These are phyloP conservation scores for Herpetospermum pedunculosum DNA, from an alignment of 306 rosid species.

Conservation along the genomic window DNA sequence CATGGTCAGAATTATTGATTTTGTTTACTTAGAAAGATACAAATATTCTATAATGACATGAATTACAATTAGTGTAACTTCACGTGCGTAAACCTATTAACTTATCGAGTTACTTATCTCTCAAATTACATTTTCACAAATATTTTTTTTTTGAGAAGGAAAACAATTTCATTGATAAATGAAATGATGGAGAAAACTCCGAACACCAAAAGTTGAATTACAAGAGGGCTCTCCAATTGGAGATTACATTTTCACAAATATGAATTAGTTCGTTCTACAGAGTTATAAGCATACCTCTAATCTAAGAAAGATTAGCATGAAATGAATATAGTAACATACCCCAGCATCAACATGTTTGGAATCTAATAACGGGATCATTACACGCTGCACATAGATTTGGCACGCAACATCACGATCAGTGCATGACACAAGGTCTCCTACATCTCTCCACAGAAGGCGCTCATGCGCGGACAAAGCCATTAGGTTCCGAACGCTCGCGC, in stretches of 20 bases:
- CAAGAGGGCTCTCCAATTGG: no score
- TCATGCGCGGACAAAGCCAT: constrained; percentile 46
- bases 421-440: constrained; percentile 32
- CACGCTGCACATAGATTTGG: constrained; percentile 40
- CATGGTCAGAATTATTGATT: not conserved
- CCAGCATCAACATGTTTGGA: constrained; percentile 64
- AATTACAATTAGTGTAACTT: no score
- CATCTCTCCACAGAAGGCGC: constrained; percentile 58
- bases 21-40: not conserved
- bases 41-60: not conserved
- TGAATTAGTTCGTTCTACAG: no score
- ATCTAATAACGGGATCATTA: constrained; percentile 74
- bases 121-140: no score
- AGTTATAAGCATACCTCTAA: no score
- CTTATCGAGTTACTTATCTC: no score
- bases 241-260: no score
- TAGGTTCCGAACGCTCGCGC: constrained; percentile 13
- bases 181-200: no score
- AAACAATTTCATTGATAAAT: no score
- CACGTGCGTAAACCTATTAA: no score
- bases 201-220: no score
- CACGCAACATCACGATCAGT: constrained; percentile 38
- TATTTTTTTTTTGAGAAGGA: no score
- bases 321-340: constrained; percentile 27
- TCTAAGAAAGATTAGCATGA: not conserved